These are phyloP conservation scores for Peniophora sp. DNA, from an alignment of 1,284 basidiomycete species.

Conservation along the genomic window DNA sequence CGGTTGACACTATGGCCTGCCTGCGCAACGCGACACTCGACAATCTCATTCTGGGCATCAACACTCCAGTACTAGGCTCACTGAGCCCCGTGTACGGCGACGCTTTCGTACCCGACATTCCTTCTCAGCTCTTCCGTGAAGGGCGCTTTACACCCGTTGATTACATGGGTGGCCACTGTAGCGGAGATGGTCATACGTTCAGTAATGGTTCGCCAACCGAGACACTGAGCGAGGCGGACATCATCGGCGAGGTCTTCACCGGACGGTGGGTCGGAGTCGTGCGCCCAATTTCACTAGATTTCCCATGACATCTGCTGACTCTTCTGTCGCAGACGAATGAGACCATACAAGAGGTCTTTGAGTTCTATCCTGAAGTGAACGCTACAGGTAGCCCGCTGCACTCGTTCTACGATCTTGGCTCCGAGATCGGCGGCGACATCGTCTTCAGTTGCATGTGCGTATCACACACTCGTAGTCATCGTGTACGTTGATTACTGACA, in stretches of 20 bases:
- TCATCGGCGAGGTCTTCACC: constrained; percentile 27
- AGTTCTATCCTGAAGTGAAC: constrained; percentile 30
- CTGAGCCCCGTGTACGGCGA: constrained; percentile 29
- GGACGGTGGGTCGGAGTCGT: constrained; percentile 30
- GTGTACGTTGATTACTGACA: background rate
- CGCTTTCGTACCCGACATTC: constrained; percentile 33
- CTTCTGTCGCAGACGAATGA: constrained; percentile 23
- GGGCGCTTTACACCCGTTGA: constrained; percentile 32
- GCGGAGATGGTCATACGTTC: constrained; percentile 34
- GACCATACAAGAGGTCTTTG: constrained; percentile 27
- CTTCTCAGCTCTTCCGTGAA: constrained; percentile 28
- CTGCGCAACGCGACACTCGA: constrained; percentile 33
- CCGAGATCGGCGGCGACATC: constrained; percentile 32
- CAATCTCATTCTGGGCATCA: constrained; percentile 29
- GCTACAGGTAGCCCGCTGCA: constrained; percentile 27
- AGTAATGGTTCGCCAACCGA: constrained; percentile 28
- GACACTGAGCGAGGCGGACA: constrained; percentile 32
- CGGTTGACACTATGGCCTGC: constrained; percentile 25
- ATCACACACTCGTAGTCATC: constrained; percentile 1
- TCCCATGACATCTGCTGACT: background rate
- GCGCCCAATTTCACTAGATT: constrained; percentile 7
- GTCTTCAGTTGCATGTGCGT: constrained; percentile 39
- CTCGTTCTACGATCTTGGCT: constrained; percentile 33
- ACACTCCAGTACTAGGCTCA: constrained; percentile 20
- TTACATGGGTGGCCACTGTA: constrained; percentile 35